A percentile compares a stretch with the other conserved stretches of the same genome.
These are phyloP conservation scores for Xylariales sp. DNA, from an alignment of 2,329 filamentous ascomycete genomes.

Conservation along the genomic window DNA sequence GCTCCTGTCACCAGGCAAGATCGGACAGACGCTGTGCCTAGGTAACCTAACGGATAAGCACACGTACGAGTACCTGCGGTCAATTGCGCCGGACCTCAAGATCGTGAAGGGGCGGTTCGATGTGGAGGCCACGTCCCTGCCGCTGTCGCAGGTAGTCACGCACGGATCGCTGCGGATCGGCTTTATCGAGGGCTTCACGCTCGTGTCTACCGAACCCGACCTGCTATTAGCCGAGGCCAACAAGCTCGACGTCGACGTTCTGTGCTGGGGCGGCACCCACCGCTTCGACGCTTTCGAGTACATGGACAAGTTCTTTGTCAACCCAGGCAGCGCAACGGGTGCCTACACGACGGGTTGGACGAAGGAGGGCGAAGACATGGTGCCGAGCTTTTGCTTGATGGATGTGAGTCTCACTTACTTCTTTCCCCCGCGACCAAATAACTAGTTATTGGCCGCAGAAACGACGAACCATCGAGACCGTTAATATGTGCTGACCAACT, in stretches of 20 bases:
- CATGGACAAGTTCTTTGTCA: constrained; percentile 80
- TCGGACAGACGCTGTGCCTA: constrained; percentile 82
- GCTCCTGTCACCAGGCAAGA: constrained; percentile 84
- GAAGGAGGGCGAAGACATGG: constrained; percentile 74
- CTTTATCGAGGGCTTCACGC: constrained; percentile 75
- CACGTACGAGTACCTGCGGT: constrained; percentile 83
- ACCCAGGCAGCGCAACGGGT: constrained; percentile 74
- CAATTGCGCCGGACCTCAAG: constrained; percentile 77
- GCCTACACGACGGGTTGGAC: constrained; percentile 70
- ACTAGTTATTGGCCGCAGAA: neutral
- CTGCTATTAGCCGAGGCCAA: constrained; percentile 75
- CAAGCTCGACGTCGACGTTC: constrained; percentile 74
- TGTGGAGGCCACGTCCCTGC: constrained; percentile 73
- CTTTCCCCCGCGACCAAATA: neutral
- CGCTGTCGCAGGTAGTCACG: constrained; percentile 73
- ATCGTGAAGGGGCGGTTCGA: constrained; percentile 76
- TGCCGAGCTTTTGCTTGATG: constrained; percentile 96
- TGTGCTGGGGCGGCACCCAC: constrained; percentile 77
- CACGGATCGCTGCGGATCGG: constrained; percentile 74
- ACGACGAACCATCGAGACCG: neutral
- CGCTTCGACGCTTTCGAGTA: constrained; percentile 78
- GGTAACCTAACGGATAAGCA: constrained; percentile 83
- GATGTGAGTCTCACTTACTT: constrained; percentile 75
- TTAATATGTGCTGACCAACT: neutral
- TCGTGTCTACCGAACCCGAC: constrained; percentile 75